These are phyloP conservation scores for Xylaria sp. DNA, from an alignment of 2,329 filamentous ascomycete species.

Conservation along the genomic window DNA sequence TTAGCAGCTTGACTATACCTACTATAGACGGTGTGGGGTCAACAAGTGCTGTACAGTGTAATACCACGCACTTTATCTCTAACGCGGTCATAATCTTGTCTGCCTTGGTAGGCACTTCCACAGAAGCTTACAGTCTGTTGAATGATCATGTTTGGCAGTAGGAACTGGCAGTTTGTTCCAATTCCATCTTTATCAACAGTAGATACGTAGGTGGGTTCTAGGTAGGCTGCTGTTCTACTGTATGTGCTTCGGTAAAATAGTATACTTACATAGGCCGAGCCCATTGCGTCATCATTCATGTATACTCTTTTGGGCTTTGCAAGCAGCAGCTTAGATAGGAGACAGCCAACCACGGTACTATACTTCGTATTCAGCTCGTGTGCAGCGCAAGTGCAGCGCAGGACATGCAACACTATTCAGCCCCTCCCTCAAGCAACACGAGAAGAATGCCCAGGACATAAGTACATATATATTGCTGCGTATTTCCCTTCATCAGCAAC, in stretches of 20 bases:
- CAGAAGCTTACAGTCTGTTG: too few relatives aligned
- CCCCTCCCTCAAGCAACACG: slow-evolving; percentile 27
- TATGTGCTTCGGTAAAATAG: too few relatives aligned
- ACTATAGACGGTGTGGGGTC: neutral
- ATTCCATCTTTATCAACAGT: neutral
- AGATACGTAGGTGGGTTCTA: neutral
- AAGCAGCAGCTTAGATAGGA: neutral
- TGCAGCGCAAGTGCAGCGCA: slow-evolving; percentile 16
- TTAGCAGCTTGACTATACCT: neutral
- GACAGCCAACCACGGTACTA: slow-evolving; percentile 2
- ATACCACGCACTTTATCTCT: slow-evolving; percentile 3
- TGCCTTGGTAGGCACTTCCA: too few relatives aligned
- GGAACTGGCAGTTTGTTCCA: too few relatives aligned
- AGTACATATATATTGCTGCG: neutral
- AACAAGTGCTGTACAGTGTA: slow-evolving; percentile 6
- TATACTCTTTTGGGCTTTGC: slow-evolving; percentile 3
- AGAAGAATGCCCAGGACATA: neutral
- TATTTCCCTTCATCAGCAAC: slow-evolving; percentile 4
- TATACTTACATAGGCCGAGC: neutral
- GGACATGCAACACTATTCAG: slow-evolving; percentile 22
- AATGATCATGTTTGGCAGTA: neutral
- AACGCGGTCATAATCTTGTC: neutral
- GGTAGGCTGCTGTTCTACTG: neutral
- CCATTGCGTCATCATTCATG: slow-evolving; percentile 26
- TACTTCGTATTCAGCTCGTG: slow-evolving; percentile 29